Evolutionary conservation across 768 basidiomycete species (phyloP), one percentile per base, ranked within the genome.

Genomic region (Rhizopogon vulgaris): DNA sequence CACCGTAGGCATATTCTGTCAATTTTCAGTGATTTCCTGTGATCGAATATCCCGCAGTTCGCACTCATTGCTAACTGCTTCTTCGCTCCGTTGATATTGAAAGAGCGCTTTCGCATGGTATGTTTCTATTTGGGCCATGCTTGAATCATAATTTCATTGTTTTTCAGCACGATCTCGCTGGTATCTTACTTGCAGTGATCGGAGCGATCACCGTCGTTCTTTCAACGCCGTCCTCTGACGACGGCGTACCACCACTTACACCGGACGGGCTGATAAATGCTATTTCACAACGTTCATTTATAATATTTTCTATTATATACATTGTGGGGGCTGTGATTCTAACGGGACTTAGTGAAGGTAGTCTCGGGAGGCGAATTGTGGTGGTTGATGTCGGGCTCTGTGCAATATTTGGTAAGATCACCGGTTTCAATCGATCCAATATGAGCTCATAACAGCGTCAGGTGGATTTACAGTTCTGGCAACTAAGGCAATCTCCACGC

Each of bases 21-120:
- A 28, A 6, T n/a, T 25, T 7, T 25, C 11, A 17, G 24, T 2
- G 6, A 22, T 32, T 28, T 51, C 38, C 14, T 25, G 17, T 25
- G 46, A 46, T 46, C 39, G 4, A 6, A 5, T 32, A n/a, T 17
- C 39, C 17, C 8, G 14, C 50, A 92, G 84, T 88, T 92, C 67
- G 92, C 93, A 2, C 75, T 97, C n/a, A 84, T 95, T 53, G 91
- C 95, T 12, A 98, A 98, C 66, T 97, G 94, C 62, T 75, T 94
- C 38, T 93, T 97, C 57, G 92, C 94, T 1, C 95, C 95, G 14
- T 60, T 92, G 3, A 79, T 97, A 62, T 76, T 92, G 9, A 75
- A 81, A 8, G 91, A 98, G 69, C 79, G 78, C 5, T 94, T 99
- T 64, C 84, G 86, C 34, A 85, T 78, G 70, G 85, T 85, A 63